phyloP scores from a whole-genome alignment of 1,284 basidiomycete genomes.

The Ustilago cynodontis region DNA sequence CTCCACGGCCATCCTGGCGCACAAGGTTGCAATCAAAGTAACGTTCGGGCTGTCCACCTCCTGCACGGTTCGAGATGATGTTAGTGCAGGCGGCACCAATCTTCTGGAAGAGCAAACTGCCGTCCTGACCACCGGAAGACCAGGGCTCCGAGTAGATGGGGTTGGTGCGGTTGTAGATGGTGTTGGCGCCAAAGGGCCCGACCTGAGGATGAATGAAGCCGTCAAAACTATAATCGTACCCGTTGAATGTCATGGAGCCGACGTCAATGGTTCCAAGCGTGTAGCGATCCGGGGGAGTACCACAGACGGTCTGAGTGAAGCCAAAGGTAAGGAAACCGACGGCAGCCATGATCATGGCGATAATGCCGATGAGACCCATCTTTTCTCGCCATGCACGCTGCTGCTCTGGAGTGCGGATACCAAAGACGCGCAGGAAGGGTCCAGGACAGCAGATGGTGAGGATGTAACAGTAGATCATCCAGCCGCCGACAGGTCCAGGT shows the following conservation, averaged over 20 bases:
- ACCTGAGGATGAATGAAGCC: constrained; percentile 74
- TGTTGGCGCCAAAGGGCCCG: constrained; percentile 62
- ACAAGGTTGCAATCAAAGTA: constrained; percentile 96
- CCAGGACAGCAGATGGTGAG: constrained; percentile 86
- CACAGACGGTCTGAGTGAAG: constrained; percentile 95
- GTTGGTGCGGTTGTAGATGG: constrained; percentile 82
- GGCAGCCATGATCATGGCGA: constrained; percentile 83
- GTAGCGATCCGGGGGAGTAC: constrained; percentile 83
- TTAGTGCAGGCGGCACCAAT: constrained; percentile 84
- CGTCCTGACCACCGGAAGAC: constrained; percentile 85
- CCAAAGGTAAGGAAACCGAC: constrained; percentile 99
- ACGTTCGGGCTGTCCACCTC: constrained; percentile 74
- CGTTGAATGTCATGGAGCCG: constrained; percentile 90
- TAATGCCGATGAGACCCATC: constrained; percentile 89
- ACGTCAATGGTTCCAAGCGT: constrained; percentile 82
- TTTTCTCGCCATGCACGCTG: constrained; percentile 98
- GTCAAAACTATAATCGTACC: constrained; percentile 90
- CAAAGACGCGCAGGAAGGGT: constrained; percentile 73
- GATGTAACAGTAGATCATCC: constrained; percentile 95
- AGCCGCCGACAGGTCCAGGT: constrained; percentile 85
- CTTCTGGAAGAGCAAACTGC: constrained; percentile 93
- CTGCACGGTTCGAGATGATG: constrained; percentile 75
- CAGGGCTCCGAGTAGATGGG: constrained; percentile 84
- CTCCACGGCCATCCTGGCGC: constrained; percentile 78
- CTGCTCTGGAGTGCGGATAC: constrained; percentile 90